A percentile compares a stretch with the other conserved stretches of the same genome.
Conservation (phyloP, 176 grass and related monocot genomes). For the Hyparrhenia diplandra region DNA sequence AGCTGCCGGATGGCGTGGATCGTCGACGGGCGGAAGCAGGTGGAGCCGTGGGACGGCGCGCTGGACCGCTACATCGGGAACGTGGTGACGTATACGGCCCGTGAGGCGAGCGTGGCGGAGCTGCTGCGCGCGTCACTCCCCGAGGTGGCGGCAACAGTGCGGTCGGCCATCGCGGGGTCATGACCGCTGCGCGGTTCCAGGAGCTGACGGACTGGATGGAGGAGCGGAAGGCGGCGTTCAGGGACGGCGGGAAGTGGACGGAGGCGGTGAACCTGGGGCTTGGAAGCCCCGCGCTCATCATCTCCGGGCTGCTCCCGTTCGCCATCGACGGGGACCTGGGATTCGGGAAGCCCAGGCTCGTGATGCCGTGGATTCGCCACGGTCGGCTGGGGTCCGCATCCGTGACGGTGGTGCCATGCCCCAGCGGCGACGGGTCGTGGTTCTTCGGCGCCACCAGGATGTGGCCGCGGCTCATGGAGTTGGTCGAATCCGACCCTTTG, state of each 20-base stretch:
- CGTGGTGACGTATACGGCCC: slow-evolving; percentile 48
- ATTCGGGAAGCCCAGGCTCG: slow-evolving; percentile 46
- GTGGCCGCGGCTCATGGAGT: slow-evolving; percentile 51
- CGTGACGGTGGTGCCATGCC: slow-evolving; percentile 11
- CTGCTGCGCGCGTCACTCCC: slow-evolving; percentile 26
- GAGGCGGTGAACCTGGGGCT: slow-evolving; percentile 63
- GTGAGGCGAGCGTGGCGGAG: slow-evolving; percentile 37
- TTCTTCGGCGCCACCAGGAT: slow-evolving; percentile 35
- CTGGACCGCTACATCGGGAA: slow-evolving; percentile 60
- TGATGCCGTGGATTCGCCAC: slow-evolving; percentile 33
- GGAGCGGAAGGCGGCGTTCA: slow-evolving; percentile 44
- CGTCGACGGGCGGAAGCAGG: slow-evolving; percentile 43
- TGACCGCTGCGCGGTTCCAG: slow-evolving; percentile 44
- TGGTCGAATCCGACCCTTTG: slow-evolving; percentile 43
- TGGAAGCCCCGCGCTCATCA: slow-evolving; percentile 50
- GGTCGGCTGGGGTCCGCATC: slow-evolving; percentile 43
- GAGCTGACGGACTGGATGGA: slow-evolving; percentile 83
- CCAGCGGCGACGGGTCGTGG: slow-evolving; percentile 59
- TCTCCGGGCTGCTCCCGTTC: slow-evolving; percentile 47
- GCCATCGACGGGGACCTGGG: slow-evolving; percentile 55
- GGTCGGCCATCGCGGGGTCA: slow-evolving; percentile 36
- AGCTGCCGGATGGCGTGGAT: slow-evolving; percentile 70
- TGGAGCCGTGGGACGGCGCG: slow-evolving; percentile 37
- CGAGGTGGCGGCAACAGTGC: slow-evolving; percentile 23
- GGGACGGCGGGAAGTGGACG: slow-evolving; percentile 71